These are phyloP conservation scores for Linnemannia schmuckeri DNA, from an alignment of 192 early-diverging fungal species.

Conservation along the genomic window DNA sequence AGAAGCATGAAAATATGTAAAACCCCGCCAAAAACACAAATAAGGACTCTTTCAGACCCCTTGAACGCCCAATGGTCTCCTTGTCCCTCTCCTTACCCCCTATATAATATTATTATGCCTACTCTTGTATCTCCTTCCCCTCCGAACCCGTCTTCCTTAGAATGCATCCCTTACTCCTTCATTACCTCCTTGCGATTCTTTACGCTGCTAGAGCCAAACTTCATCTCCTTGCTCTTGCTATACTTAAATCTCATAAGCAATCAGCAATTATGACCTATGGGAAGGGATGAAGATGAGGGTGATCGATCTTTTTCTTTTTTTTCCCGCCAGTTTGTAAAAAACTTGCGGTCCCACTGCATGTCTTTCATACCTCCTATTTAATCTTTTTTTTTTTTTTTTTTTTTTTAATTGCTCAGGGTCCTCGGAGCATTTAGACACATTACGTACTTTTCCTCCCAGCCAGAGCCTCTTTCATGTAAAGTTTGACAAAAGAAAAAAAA, in stretches of 20 bases:
- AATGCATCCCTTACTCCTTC: background rate
- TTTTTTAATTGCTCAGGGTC: background rate
- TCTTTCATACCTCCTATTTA: background rate
- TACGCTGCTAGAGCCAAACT: no score
- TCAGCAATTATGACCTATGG: background rate
- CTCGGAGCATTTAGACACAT: background rate
- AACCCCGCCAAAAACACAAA: background rate
- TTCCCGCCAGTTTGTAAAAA: constrained; percentile 1
- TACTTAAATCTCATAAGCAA: no score
- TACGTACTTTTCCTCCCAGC: background rate
- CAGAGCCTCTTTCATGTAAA: background rate
- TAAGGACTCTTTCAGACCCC: background rate
- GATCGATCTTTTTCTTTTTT: background rate
- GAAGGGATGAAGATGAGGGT: background rate
- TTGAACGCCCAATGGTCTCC: background rate
- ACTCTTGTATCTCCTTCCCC: background rate
- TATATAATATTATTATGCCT: background rate
- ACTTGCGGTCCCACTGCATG: background rate
- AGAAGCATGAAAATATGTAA: no score
- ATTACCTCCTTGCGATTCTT: background rate
- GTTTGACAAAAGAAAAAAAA: background rate
- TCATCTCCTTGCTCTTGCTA: no score
- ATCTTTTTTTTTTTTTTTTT: background rate
- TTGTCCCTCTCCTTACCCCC: background rate
- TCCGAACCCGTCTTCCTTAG: background rate